Percentiles rank a stretch among this genome's conserved stretches.
Conservation (phyloP, 2,329 filamentous ascomycete genomes). For the Fusarium concolor region DNA sequence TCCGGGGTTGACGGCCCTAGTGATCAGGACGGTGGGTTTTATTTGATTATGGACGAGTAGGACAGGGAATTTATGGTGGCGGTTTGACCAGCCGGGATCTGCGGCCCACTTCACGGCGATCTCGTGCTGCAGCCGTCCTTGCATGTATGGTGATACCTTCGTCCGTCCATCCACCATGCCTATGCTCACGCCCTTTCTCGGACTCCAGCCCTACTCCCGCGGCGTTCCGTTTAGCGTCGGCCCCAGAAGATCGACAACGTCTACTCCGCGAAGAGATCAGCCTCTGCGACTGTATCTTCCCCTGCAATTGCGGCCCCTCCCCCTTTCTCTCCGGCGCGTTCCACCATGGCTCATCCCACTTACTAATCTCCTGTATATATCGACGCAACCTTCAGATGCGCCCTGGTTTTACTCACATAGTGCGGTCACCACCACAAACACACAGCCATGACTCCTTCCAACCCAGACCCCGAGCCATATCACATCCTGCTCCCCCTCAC, state of each 20-base stretch:
- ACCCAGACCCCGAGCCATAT: neutral
- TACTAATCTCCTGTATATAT: conserved; percentile 53
- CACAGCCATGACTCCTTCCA: conserved; percentile 20
- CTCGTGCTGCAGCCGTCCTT: neutral
- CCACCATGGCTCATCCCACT: conserved; percentile 51
- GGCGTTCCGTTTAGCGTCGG: neutral
- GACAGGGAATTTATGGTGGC: neutral
- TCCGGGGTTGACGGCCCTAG: neutral
- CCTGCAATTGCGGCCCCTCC: conserved; percentile 37
- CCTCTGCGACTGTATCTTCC: conserved; percentile 39
- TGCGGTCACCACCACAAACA: conserved; percentile 38
- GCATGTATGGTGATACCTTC: neutral
- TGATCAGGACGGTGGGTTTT: neutral
- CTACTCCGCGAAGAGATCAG: conserved; percentile 40
- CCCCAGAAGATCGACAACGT: conserved; percentile 7
- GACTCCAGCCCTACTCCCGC: neutral
- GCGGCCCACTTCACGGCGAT: neutral
- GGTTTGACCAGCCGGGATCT: neutral
- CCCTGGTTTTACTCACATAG: conserved; percentile 39
- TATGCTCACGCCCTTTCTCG: neutral
- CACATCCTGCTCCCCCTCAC: neutral
- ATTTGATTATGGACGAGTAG: neutral
- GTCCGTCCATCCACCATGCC: neutral
- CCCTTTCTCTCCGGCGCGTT: conserved; percentile 44
- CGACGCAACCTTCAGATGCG: conserved; percentile 49